phyloP scores from a whole-genome alignment of 768 basidiomycete species.

The Trichaptum fuscoviolaceum region DNA sequence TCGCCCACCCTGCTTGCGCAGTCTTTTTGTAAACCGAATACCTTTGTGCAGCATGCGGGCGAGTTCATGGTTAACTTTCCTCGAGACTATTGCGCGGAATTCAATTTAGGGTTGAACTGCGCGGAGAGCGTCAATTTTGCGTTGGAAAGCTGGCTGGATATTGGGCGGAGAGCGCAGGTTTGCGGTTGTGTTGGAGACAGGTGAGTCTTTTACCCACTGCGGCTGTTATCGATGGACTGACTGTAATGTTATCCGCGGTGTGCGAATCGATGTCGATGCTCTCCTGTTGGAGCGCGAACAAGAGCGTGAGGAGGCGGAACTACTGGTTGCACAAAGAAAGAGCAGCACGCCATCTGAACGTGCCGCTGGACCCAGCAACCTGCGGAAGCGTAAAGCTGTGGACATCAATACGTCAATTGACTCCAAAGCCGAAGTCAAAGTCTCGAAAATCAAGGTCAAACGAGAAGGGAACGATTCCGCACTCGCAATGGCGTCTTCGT shows the following conservation, averaged over 20 bases:
- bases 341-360: slow-evolving; percentile 10
- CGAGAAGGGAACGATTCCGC: slow-evolving; percentile 22
- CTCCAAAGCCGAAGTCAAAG: slow-evolving; percentile 37
- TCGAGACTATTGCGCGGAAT: slow-evolving; percentile 94
- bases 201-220: slow-evolving; percentile 28
- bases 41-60: slow-evolving; percentile 86
- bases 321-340: no score
- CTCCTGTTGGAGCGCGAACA: no score
- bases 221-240: neutral
- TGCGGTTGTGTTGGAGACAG: no score
- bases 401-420: slow-evolving; percentile 25
- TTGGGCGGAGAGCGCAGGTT: no score
- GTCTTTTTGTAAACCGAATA: slow-evolving; percentile 76
- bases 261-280: no score
- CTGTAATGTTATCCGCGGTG: slow-evolving; percentile 29
- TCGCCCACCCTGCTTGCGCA: no score
- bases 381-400: slow-evolving; percentile 36
- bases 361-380: slow-evolving; percentile 13
- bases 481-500: no score
- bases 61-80: slow-evolving; percentile 97
- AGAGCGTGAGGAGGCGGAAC: slow-evolving; percentile 6
- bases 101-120: slow-evolving; percentile 94
- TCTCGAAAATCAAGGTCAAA: slow-evolving; percentile 38
- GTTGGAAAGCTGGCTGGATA: no score
- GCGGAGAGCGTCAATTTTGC: no score